Conservation (phyloP, 441 rosid species). For the Dalechampia spathulata region DNA sequence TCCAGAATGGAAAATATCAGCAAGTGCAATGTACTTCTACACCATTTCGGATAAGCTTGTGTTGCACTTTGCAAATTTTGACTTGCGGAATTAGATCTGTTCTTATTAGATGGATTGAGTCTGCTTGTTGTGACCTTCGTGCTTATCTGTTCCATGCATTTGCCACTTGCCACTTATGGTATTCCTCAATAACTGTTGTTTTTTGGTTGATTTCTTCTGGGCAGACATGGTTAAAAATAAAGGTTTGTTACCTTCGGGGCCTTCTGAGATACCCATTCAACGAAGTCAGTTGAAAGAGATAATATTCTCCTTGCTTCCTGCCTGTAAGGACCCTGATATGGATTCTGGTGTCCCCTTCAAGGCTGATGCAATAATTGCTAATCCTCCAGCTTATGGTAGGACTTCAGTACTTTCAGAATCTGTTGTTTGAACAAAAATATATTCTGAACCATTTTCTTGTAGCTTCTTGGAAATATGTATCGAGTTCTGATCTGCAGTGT, state of each 20-base stretch:
- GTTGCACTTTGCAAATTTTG: not conserved
- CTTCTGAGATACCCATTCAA: conserved; percentile 90
- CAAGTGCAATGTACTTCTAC: not conserved
- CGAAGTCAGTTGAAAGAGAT: conserved; percentile 91
- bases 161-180: conserved; percentile 2
- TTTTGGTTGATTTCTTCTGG: conserved; percentile 20
- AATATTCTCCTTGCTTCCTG: conserved; percentile 80
- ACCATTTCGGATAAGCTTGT: not conserved
- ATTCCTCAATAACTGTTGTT: conserved; percentile 15
- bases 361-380: conserved; percentile 98
- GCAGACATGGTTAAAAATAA: conserved; percentile 99
- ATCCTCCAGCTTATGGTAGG: conserved; percentile 97
- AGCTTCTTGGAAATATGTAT: no score
- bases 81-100: no score
- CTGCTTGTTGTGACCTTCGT: not conserved
- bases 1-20: no score
- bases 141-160: not conserved
- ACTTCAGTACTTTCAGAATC: conserved; percentile 13
- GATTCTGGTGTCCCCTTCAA: conserved; percentile 78
- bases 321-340: conserved; percentile 85
- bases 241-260: conserved; percentile 96
- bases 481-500: no score
- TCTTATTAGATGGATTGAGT: not conserved
- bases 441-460: not conserved
- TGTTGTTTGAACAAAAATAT: not conserved